Percentiles rank a stretch among this genome's conserved stretches.
These are phyloP conservation scores for Aquilaria yunnanensis DNA, from an alignment of 345 rosid genomes.

Conservation along the genomic window DNA sequence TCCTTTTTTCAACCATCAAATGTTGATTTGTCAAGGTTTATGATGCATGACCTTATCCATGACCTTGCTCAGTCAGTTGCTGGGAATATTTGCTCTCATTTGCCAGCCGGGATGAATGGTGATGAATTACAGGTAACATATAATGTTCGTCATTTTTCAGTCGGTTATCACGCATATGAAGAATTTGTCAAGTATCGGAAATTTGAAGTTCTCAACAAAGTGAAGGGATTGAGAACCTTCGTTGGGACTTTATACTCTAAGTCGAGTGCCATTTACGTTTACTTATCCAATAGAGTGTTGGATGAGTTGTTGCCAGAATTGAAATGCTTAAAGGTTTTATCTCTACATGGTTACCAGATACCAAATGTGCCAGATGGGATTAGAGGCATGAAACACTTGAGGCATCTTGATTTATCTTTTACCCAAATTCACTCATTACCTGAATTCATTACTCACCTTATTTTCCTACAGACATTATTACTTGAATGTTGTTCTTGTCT, in stretches of 20 bases:
- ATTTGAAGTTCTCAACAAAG: slow-evolving; percentile 7
- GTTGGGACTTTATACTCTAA: neutral
- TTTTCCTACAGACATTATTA: no score
- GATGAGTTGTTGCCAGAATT: slow-evolving; percentile 11
- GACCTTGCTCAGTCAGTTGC: slow-evolving; percentile 22
- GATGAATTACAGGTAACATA: neutral
- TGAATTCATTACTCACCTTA: no score
- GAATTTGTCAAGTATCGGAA: neutral
- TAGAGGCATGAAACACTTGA: no score
- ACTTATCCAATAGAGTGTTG: slow-evolving; percentile 1
- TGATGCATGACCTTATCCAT: neutral
- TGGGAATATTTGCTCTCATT: slow-evolving; percentile 3
- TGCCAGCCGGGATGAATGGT: neutral
- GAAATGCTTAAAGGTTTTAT: neutral
- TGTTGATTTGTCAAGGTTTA: no score
- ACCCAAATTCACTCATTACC: no score
- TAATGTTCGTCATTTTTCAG: slow-evolving; percentile 16
- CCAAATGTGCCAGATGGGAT: no score
- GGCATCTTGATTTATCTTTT: no score
- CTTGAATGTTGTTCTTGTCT: no score
- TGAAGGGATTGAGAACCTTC: neutral
- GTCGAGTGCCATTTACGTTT: neutral
- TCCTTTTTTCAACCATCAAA: no score
- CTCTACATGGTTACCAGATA: no score
- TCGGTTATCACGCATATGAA: slow-evolving; percentile 1